Base-by-base conservation (phyloP, 2,329 filamentous ascomycete genomes). In the Colletotrichum sansevieriae region DNA sequence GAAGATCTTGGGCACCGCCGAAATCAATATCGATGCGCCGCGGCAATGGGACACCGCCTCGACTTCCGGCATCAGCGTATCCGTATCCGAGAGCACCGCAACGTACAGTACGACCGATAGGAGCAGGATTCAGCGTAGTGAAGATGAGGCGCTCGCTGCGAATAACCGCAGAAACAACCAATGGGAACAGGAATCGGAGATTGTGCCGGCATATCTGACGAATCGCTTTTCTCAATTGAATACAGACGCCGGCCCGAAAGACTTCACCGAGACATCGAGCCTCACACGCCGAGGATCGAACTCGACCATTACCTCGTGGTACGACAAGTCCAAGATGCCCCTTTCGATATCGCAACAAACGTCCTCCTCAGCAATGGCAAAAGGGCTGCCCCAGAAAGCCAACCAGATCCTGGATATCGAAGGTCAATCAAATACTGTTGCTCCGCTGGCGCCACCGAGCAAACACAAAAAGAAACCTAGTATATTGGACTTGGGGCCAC, bases 291-390 rank as follows among this genome's bases (percentile, higher is more conserved):
- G 82, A 37, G 80, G 82, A 52, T 89, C 87, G 2, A 83, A 80
- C 43, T 87, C 86, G 4, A 88, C 86, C n/a, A 83, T 88, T 67
- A 80, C 80, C 37, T 87, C 86, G 1, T 87, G 84, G 76, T 89
- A 89, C 75, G 86, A 89, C 76, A 85, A 85, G 73, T 75, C 83
- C 5, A 87, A 86, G 72, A 80, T 86, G 55, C 85, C 86, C 11
- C 79, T 88, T 5, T 81, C 84, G n/a, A 83, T 88, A 68, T 87
- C 86, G 1, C 87, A 88, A 72, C 87, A 89, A 74, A 88, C 87
- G 0, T 88, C 86, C 0, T 84, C 81, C 49, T 87, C 86, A 1
- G 84, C 86, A 68, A 88, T 89, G 83, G 85, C 86, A 22, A 88
- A 86, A 72, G 86, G 85, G 3, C 74, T 84, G 5, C 85, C 86